Percentiles rank a stretch among this genome's conserved stretches.
phyloP scores from a whole-genome alignment of 139 green algal genomes.

The Astrephomene gubernaculifera region DNA sequence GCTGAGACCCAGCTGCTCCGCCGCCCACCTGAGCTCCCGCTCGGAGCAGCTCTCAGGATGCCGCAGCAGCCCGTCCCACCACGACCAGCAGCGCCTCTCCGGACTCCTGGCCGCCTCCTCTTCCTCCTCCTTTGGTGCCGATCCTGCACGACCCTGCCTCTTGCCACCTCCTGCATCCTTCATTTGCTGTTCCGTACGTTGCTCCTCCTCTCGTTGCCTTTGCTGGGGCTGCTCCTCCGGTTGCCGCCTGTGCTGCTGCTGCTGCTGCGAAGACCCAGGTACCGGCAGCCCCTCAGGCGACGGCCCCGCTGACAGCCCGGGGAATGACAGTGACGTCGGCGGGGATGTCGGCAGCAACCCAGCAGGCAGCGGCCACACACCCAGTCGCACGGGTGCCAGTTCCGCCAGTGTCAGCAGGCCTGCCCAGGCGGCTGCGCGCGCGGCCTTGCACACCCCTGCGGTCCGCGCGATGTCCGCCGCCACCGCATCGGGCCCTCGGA shows the following conservation, averaged over 20 bases:
- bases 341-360: not conserved
- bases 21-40: not conserved
- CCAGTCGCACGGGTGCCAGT: not conserved
- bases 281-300: not conserved
- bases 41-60: not conserved
- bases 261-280: too few species aligned
- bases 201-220: not conserved
- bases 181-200: not conserved
- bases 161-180: not conserved
- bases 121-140: too few species aligned
- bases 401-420: not conserved
- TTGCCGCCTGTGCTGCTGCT: too few species aligned
- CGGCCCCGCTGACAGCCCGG: not conserved
- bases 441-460: not conserved
- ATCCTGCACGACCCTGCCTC: too few species aligned
- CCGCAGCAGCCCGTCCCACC: conserved; percentile 3
- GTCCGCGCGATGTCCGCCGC: conserved; percentile 5
- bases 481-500: conserved; percentile 15
- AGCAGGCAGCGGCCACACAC: not conserved
- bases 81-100: not conserved
- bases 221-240: too few species aligned
- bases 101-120: not conserved
- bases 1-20: not conserved
- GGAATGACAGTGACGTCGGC: too few species aligned
- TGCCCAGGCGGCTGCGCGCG: not conserved